These are phyloP conservation scores for Fusarium scirpi DNA, from an alignment of 2,329 filamentous ascomycete genomes.

Conservation along the genomic window DNA sequence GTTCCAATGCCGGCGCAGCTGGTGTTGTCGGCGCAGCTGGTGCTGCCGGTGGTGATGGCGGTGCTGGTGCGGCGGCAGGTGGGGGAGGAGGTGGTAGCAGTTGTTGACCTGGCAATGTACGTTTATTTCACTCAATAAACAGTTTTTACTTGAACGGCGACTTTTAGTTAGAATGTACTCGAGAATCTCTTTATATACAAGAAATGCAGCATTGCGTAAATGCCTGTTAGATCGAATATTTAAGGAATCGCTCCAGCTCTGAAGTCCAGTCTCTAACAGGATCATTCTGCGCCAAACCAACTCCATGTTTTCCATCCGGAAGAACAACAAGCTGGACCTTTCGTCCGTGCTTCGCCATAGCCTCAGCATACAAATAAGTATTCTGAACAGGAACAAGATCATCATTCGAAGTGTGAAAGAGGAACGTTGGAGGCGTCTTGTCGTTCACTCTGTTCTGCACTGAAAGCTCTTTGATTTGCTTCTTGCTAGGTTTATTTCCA, in stretches of 20 bases:
- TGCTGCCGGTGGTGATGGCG: no score
- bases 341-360: conserved; percentile 24
- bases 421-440: conserved; percentile 24
- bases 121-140: no score
- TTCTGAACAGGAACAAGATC: conserved; percentile 30
- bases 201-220: fast-evolving
- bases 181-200: not conserved
- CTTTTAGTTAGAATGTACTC: not conserved
- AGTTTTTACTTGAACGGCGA: no score
- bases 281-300: conserved; percentile 28
- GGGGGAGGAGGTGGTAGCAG: not conserved
- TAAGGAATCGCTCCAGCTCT: conserved; percentile 29
- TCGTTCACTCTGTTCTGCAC: conserved; percentile 27
- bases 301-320: conserved; percentile 26
- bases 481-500: conserved; percentile 8
- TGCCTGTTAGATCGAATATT: conserved; percentile 25
- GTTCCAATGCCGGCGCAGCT: not conserved
- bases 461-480: conserved; percentile 23
- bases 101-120: no score
- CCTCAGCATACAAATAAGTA: conserved; percentile 23
- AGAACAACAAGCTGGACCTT: conserved; percentile 21
- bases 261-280: conserved; percentile 33
- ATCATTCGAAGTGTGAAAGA: conserved; percentile 37
- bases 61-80: no score
- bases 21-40: not conserved